Conservation (phyloP, 768 basidiomycete species). For the Mycena rosella region DNA sequence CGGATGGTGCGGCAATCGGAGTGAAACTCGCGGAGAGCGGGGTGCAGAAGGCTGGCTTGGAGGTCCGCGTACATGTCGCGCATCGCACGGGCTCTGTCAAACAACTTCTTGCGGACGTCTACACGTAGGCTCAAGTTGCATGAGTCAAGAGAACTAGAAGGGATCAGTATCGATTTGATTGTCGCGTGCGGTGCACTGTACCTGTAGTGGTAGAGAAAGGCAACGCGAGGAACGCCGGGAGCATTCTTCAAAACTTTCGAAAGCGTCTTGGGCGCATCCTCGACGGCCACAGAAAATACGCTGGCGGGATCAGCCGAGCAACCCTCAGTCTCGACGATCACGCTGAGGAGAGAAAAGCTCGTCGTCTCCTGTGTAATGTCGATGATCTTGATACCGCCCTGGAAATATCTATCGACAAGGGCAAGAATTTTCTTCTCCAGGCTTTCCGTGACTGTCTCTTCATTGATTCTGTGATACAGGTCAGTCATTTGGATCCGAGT, state of each 20-base stretch:
- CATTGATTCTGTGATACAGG: conserved; percentile 26
- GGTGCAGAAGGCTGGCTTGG: conserved; percentile 32
- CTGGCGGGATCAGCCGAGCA: conserved; percentile 28
- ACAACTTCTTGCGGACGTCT: conserved; percentile 26
- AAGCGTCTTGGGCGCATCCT: conserved; percentile 33
- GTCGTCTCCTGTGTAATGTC: conserved; percentile 28
- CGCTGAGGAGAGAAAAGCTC: conserved; percentile 31
- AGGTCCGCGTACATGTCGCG: conserved; percentile 29
- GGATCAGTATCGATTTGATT: background rate
- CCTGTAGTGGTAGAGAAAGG: conserved; percentile 38
- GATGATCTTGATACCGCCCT: conserved; percentile 29
- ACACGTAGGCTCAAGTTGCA: conserved; percentile 29
- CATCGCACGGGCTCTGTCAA: conserved; percentile 30
- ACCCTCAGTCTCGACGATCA: conserved; percentile 37
- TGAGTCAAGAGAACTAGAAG: conserved; percentile 21
- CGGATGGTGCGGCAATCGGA: conserved; percentile 13
- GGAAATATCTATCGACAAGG: conserved; percentile 34
- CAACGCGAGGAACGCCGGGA: conserved; percentile 31
- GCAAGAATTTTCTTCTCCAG: conserved; percentile 24
- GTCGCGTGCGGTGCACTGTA: background rate
- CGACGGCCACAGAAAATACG: conserved; percentile 27
- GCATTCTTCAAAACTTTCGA: conserved; percentile 29
- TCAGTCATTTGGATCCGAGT: background rate
- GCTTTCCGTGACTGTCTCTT: conserved; percentile 28
- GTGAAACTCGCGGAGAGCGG: conserved; percentile 31